Base-by-base conservation (phyloP, 306 rosid species). In the Cyclanthera cordifolia region DNA sequence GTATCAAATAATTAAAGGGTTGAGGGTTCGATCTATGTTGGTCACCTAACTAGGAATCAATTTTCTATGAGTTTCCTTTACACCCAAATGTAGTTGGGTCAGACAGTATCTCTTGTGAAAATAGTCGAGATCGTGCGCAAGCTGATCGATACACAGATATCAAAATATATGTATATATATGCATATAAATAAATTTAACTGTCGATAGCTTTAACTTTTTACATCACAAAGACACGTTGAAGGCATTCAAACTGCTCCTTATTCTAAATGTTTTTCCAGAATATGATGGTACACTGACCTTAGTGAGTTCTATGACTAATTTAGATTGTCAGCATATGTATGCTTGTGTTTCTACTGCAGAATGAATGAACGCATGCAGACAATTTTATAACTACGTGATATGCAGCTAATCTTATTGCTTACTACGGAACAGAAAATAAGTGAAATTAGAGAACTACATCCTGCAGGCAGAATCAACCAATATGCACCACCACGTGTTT, bases 381-480 rank as follows among this genome's bases (percentile, higher is more conserved):
- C 27, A 17, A 19, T 17, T 61, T 37, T 10, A 10, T 12, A 64
- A 11, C 30, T 20, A 13, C 52, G 15, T 23, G 70, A 41, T 23
- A 17, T 5, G 34, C 53, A 23, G 30, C 6, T 13, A 45, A 65
- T 65, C 13, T 6, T 23, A 45, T 15, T 21, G 37, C 37, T 45
- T 21, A 20, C 23, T 21, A 14, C 43, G 19, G 20, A 37, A 52
- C 6, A 15, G 25, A 34, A 60, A 54, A 21, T 34, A 70, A 58
- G 65, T 66, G 79, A 69, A 67, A 69, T 75, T 66, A 79, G 75
- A 30, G 75, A 57, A 67, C 81, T 91, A 91, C 97, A 91, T 91
- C 97, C 97, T 27, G 97, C 97, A 25, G 97, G 97, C 82, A 91
- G 83, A 84, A 91, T 91, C 74, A 91, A 21, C 95, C 97, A 91